phyloP scores from a whole-genome alignment of 2,329 filamentous ascomycete genomes.

The Colletotrichum paranaense region DNA sequence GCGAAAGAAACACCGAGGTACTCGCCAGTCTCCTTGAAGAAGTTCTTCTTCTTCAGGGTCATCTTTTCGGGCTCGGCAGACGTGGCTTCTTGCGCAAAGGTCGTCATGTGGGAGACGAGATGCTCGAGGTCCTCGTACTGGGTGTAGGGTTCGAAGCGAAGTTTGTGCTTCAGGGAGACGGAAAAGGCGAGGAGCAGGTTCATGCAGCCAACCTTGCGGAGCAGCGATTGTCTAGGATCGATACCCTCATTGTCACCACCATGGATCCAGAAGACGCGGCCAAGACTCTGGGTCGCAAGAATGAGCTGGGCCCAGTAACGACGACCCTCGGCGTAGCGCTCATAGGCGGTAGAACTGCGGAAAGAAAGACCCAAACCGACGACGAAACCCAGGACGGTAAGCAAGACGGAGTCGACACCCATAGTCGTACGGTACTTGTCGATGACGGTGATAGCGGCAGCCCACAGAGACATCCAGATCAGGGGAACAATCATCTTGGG shows the following conservation, averaged over 20 bases:
- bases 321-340: conserved; percentile 75
- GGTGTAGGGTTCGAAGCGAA: conserved; percentile 85
- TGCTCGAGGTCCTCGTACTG: conserved; percentile 80
- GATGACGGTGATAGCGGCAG: conserved; percentile 72
- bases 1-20: conserved; percentile 83
- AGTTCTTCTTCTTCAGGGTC: conserved; percentile 53
- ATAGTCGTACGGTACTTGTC: conserved; percentile 53
- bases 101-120: conserved; percentile 78
- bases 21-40: conserved; percentile 75
- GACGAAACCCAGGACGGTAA: conserved; percentile 85
- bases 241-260: conserved; percentile 64
- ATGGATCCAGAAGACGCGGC: conserved; percentile 87
- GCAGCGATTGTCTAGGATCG: conserved; percentile 72
- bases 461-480: conserved; percentile 71
- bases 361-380: conserved; percentile 84
- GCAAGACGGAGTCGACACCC: conserved; percentile 63
- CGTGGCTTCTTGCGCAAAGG: conserved; percentile 72
- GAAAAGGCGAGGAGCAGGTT: conserved; percentile 84
- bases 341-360: conserved; percentile 81
- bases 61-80: conserved; percentile 46
- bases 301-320: conserved; percentile 72
- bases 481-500: conserved; percentile 81
- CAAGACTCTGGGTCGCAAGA: conserved; percentile 74
- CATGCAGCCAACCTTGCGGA: conserved; percentile 79
- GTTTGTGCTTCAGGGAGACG: conserved; percentile 82